Base-by-base conservation (phyloP, 73 alveolate species). In the Paramecium pentaurelia region DNA sequence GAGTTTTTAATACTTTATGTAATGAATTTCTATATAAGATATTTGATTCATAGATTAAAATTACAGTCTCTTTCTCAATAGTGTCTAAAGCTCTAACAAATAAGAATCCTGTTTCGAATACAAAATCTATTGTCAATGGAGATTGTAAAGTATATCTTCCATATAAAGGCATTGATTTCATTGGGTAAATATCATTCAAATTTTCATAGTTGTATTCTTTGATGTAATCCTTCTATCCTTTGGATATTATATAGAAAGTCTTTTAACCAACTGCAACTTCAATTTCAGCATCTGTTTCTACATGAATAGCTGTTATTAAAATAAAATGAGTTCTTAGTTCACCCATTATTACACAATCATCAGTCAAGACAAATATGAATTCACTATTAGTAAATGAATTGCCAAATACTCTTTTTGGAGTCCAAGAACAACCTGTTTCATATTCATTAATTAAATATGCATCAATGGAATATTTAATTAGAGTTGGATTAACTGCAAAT, bases 361-460 rank as follows among this genome's bases (percentile, higher is more conserved):
- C 70, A 18, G 47, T 44, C 27, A 38, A 80, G 20, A 80, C 49
- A 27, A 80, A 47, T 5, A 80, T 44, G 32, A 80, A 80, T 45
- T 42, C 47, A 8, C 64, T 27, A 16, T 80, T 80, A 0, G 58
- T 27, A 16, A 12, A 42, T 49, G 47, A 27, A 27, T 80, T 80
- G 6, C 91, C 91, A 80, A 18, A 80, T n/a, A 80, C 75, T 80
- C 58, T 80, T 25, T 28, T 80, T 80, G 91, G 77, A 12, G 42
- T 36, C 37, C 37, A 80, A 1, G n/a, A 11, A 36, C 58, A 25
- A 10, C 42, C 44, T 20, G 36, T 40, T 42, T 64, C 28, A 38
- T 80, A 80, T 25, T 40, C 44, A 38, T 80, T 18, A 22, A 80
- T 18, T 7, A 27, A 1, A 45, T 22, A 11, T 25, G 71, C 25